These are phyloP conservation scores for Rhodofomes roseus DNA, from an alignment of 1,284 basidiomycete genomes.

Conservation along the genomic window DNA sequence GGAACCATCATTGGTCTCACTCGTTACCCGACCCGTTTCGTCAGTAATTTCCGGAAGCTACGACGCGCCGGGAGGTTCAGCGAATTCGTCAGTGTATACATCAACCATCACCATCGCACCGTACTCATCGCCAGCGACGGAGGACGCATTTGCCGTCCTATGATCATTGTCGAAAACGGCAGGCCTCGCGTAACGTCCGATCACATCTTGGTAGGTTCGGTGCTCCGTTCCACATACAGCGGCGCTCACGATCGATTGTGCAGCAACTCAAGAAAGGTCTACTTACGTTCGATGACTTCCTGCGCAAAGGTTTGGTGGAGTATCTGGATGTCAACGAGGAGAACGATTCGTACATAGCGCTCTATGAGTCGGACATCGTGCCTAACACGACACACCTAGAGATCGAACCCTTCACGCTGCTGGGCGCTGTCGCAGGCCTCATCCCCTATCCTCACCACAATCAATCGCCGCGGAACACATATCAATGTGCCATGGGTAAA, in stretches of 20 bases:
- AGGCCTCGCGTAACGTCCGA: constrained; percentile 75
- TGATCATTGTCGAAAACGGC: constrained; percentile 94
- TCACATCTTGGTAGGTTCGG: constrained; percentile 68
- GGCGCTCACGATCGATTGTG: constrained; percentile 4
- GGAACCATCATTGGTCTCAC: constrained; percentile 95
- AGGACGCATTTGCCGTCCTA: constrained; percentile 95
- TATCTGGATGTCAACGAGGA: constrained; percentile 99
- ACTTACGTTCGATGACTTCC: constrained; percentile 92
- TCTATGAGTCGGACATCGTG: constrained; percentile 90
- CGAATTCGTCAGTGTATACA: constrained; percentile 97
- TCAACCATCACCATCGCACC: constrained; percentile 92
- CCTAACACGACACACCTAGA: constrained; percentile 90
- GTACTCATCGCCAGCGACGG: constrained; percentile 98
- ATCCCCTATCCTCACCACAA: constrained; percentile 99
- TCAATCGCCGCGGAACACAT: constrained; percentile 98
- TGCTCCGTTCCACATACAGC: not conserved
- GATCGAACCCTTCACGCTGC: constrained; percentile 97
- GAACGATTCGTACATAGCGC: constrained; percentile 95
- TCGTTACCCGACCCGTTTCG: constrained; percentile 83
- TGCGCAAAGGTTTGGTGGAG: constrained; percentile 94
- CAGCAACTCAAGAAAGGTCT: constrained; percentile 79
- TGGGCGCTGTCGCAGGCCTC: constrained; percentile 96
- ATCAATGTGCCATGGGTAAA: constrained; percentile 99
- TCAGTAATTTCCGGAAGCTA: constrained; percentile 87
- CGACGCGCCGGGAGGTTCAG: constrained; percentile 90